Evolutionary conservation across 257 asterid genomes (phyloP), one percentile per base, ranked within the genome.

Genomic region (Orobanche coerulescens): DNA sequence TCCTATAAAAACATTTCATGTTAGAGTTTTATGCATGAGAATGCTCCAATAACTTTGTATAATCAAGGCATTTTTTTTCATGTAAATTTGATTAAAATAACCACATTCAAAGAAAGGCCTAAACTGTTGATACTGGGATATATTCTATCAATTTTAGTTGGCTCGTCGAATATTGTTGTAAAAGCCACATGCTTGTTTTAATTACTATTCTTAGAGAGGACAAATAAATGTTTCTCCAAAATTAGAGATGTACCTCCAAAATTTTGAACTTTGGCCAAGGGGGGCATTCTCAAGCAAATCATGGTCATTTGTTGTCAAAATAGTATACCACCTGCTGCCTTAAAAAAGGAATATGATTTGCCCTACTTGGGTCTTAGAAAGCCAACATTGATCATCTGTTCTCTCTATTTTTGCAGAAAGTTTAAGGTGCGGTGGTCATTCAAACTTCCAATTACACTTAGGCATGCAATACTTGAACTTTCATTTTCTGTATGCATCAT

Each of bases 401-500:
- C 54, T 11, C 54, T 12, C 30, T 10, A 51, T 55, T 52, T n/a
- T 28, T 55, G 24, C 61, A 14, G 31, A 44, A 54, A 4, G 36
- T 31, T 28, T 24, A 13, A 48, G 71, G 65, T 64, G 53, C 40
- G 64, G 39, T 65, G 50, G 39, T 50, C 64, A 64, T 28, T 28
- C 13, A 34, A 25, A 63, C 37, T 64, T 43, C 56, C 58, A 34
- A 49, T 59, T 33, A 16, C 46, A 33, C 14, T n/a, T 33, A 16
- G 5, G 36, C 56, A 22, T 19, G 61, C 44, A 10, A 49, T 58
- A 43, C 19, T 28, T 37, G 20, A 52, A 47, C 47, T 10, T 15
- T 47, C 22, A 22, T 66, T 51, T 55, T 46, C 58, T 66, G 16
- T 52, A 57, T 36, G 47, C 42, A 36, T 20, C 65, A 22, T 18